phyloP scores from a whole-genome alignment of 305 asterid genomes.

The Salvia sclarea region DNA sequence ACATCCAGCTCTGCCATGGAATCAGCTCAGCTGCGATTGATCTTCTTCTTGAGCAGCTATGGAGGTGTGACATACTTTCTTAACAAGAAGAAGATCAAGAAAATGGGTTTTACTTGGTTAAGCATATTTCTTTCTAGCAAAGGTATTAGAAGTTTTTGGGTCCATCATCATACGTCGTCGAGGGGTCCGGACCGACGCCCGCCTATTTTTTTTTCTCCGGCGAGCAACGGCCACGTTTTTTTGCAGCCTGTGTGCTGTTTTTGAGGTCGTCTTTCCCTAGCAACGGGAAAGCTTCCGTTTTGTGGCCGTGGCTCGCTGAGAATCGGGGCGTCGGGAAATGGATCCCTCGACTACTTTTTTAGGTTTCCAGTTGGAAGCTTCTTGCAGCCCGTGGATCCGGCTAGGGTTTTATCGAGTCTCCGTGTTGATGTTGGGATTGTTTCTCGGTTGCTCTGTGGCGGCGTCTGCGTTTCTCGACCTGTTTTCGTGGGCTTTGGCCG shows the following conservation, averaged over 20 bases:
- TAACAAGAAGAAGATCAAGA: conserved; percentile 30
- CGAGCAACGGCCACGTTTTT: conserved; percentile 46
- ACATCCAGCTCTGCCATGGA: conserved; percentile 69
- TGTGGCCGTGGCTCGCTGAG: conserved; percentile 49
- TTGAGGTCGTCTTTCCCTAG: conserved; percentile 34
- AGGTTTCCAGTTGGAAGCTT: conserved; percentile 32
- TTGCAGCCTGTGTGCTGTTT: conserved; percentile 62
- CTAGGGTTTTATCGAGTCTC: conserved; percentile 24
- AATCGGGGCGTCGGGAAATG: conserved; percentile 39
- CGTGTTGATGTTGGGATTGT: conserved; percentile 31
- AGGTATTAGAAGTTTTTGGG: conserved; percentile 52
- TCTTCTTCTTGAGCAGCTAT: conserved; percentile 61
- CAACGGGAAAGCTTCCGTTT: conserved; percentile 26
- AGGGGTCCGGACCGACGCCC: conserved; percentile 39
- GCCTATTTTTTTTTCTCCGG: conserved; percentile 64
- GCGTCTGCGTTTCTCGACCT: conserved; percentile 43
- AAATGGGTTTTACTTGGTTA: conserved; percentile 4
- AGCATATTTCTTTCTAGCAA: conserved; percentile 35
- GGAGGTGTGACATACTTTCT: conserved; percentile 84
- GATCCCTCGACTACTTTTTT: conserved; percentile 36
- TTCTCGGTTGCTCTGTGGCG: conserved; percentile 48
- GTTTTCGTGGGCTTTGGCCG: conserved; percentile 61
- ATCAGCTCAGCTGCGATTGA: conserved; percentile 45
- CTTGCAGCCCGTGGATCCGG: conserved; percentile 23
- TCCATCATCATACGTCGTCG: conserved; percentile 45